Conservation (phyloP, 441 rosid species). For the Gossypium schwendimanii region DNA sequence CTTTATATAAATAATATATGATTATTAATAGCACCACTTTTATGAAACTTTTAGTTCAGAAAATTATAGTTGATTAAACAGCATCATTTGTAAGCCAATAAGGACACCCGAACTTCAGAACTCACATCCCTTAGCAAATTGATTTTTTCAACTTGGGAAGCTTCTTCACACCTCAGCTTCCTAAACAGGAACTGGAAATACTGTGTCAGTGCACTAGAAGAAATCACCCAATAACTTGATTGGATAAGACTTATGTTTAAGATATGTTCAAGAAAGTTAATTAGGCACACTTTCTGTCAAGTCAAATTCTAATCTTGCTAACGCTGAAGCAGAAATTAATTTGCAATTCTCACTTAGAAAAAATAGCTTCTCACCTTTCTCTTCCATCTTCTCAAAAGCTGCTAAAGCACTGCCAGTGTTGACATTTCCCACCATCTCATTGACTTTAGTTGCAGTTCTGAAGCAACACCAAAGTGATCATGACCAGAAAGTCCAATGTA, state of each 20-base stretch:
- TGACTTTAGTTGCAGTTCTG: slow-evolving; percentile 76
- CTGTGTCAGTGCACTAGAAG: background rate
- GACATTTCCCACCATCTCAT: slow-evolving; percentile 70
- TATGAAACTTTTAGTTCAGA: background rate
- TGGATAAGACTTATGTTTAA: background rate
- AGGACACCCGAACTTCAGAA: background rate
- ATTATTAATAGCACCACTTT: background rate
- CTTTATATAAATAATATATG: background rate
- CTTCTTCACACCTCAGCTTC: background rate
- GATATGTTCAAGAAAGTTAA: background rate
- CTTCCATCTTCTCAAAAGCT: slow-evolving; percentile 86
- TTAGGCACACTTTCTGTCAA: background rate
- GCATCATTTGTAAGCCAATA: background rate
- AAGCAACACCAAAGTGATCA: slow-evolving; percentile 11
- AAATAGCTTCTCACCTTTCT: slow-evolving; percentile 45
- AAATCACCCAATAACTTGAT: background rate
- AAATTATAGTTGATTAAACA: background rate
- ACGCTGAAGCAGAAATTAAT: background rate
- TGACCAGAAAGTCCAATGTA: slow-evolving; percentile 1
- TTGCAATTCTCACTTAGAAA: background rate
- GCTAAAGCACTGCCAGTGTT: slow-evolving; percentile 68
- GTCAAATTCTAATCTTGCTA: background rate
- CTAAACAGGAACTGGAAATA: background rate
- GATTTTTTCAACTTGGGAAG: background rate
- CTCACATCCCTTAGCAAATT: background rate